Percentiles rank a stretch among this genome's conserved stretches.
phyloP scores from a whole-genome alignment of 495 filamentous ascomycete species.

The Lepraria neglecta region DNA sequence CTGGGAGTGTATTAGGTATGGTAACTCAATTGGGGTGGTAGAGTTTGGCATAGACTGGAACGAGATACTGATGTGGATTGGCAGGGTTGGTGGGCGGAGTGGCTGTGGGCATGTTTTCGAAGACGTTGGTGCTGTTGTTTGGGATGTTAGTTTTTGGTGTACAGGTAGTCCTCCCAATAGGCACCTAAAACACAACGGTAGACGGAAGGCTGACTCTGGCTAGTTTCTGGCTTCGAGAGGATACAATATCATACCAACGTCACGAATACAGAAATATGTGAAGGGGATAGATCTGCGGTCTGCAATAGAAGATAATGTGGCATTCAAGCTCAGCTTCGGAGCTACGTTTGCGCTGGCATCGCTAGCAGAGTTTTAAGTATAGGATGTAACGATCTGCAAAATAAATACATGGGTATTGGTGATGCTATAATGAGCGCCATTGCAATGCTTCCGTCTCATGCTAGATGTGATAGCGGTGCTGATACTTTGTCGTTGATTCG shows the following conservation, averaged over 20 bases:
- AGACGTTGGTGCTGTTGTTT: constrained; percentile 62
- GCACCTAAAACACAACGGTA: neutral
- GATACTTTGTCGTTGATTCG: neutral
- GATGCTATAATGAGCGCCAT: constrained; percentile 7
- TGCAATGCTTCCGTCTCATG: constrained; percentile 10
- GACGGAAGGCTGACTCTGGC: constrained; percentile 6
- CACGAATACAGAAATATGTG: constrained; percentile 53
- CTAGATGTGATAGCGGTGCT: neutral
- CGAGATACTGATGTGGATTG: neutral
- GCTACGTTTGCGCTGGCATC: constrained; percentile 70
- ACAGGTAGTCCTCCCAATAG: constrained; percentile 49
- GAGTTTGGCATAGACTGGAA: neutral
- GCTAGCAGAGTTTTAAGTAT: constrained; percentile 49
- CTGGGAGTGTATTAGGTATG: constrained; percentile 60
- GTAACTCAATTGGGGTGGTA: neutral
- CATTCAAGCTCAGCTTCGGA: constrained; percentile 76
- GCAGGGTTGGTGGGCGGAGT: constrained; percentile 63
- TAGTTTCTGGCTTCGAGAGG: constrained; percentile 69
- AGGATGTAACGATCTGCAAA: neutral
- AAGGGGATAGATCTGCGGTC: constrained; percentile 51
- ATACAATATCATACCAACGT: constrained; percentile 61
- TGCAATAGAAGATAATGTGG: constrained; percentile 58
- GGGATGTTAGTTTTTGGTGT: constrained; percentile 63
- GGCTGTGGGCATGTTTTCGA: constrained; percentile 67
- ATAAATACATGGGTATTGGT: neutral